A percentile compares a stretch with the other conserved stretches of the same genome.
Evolutionary conservation across 192 early-diverging fungal species (phyloP).

Genomic region (Glomus cerebriforme): DNA sequence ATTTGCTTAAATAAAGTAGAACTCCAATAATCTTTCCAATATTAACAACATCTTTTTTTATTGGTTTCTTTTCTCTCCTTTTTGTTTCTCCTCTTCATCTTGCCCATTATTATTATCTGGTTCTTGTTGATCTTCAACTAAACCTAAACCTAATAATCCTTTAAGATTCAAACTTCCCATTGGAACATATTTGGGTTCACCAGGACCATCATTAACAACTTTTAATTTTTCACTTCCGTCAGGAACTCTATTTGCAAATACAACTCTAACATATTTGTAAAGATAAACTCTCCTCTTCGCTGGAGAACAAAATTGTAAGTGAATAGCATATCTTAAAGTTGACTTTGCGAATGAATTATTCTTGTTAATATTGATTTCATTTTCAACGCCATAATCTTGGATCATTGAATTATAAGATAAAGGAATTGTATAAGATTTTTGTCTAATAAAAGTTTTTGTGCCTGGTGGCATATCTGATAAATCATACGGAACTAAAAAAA

Average conservation of each 20-base stretch:
- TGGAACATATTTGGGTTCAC: constrained; percentile 25
- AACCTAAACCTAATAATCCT: neutral
- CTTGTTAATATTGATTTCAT: constrained; percentile 30
- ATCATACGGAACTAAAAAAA: constrained; percentile 81
- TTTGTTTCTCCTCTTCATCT: too few species aligned
- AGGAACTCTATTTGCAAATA: constrained; percentile 67
- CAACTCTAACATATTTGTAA: constrained; percentile 66
- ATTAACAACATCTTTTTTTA: too few species aligned
- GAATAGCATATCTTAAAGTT: constrained; percentile 72
- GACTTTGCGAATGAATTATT: constrained; percentile 32
- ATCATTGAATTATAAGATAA: neutral
- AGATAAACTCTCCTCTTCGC: constrained; percentile 62
- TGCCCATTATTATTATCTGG: too few species aligned
- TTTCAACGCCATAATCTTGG: neutral
- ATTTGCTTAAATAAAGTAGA: too few species aligned
- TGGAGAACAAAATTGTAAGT: constrained; percentile 68
- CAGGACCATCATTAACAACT: constrained; percentile 64
- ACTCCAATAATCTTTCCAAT: too few species aligned
- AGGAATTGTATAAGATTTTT: constrained; percentile 67
- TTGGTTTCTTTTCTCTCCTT: too few species aligned
- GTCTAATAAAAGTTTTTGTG: constrained; percentile 78
- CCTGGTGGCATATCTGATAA: constrained; percentile 69
- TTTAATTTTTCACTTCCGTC: constrained; percentile 67
- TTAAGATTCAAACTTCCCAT: neutral
- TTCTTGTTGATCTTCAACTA: too few species aligned